Percentiles rank a stretch among this genome's conserved stretches.
These are phyloP conservation scores for Tulasnella sp. DNA, from an alignment of 768 basidiomycete species.

Conservation along the genomic window DNA sequence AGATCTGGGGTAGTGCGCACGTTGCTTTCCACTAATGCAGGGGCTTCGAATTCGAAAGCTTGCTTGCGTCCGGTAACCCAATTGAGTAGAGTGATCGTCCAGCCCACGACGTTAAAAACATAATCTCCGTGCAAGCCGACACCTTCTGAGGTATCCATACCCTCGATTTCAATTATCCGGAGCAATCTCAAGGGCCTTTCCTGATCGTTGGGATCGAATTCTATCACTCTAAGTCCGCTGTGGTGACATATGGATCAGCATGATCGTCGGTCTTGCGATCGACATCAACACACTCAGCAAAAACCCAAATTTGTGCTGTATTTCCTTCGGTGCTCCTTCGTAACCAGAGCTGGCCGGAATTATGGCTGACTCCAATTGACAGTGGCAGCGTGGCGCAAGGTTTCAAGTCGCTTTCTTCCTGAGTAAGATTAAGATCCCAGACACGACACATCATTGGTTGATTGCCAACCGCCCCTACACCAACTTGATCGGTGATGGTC, in stretches of 20 bases:
- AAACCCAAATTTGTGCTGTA: neutral
- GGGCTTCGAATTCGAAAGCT: neutral
- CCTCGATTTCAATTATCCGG: neutral
- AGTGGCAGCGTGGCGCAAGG: neutral
- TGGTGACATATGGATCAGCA: neutral
- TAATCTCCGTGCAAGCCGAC: neutral
- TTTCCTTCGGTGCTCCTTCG: neutral
- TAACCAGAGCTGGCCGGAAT: neutral
- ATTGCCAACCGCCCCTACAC: too few relatives aligned
- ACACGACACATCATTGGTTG: neutral
- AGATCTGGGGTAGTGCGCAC: neutral
- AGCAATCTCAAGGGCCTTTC: neutral
- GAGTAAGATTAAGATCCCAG: neutral
- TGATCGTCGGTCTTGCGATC: neutral
- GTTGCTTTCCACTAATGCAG: neutral
- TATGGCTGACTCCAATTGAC: neutral
- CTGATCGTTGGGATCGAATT: neutral
- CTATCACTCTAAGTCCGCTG: neutral
- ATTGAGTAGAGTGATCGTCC: neutral
- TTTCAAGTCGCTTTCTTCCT: neutral
- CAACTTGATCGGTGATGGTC: neutral
- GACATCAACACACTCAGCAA: neutral
- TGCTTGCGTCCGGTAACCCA: neutral
- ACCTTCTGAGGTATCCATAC: neutral
- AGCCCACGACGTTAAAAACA: neutral